These are phyloP conservation scores for Erodium texanum DNA, from an alignment of 441 rosid species.

Conservation along the genomic window DNA sequence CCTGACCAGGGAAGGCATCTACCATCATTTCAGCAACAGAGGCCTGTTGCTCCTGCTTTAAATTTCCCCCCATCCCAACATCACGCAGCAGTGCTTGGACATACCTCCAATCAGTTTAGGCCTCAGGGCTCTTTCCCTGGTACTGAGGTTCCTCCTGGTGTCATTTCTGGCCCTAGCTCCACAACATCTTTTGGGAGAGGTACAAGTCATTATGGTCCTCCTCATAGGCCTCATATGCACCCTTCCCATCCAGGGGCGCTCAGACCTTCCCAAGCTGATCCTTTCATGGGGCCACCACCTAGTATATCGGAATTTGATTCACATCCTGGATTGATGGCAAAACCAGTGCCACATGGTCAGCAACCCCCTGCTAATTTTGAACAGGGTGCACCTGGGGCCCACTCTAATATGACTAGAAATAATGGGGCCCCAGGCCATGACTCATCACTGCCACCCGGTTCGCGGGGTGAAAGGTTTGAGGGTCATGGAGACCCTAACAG, in stretches of 20 bases:
- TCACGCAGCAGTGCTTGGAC: constrained; percentile 29
- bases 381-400: constrained; percentile 22
- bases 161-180: constrained; percentile 23
- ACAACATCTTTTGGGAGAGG: constrained; percentile 33
- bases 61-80: constrained; percentile 32
- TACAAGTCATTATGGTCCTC: constrained; percentile 25
- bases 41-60: constrained; percentile 33
- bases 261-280: constrained; percentile 21
- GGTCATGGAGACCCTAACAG: constrained; percentile 31
- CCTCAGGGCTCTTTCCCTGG: constrained; percentile 29
- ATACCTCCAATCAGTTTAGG: constrained; percentile 30
- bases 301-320: constrained; percentile 17
- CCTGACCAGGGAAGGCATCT: constrained; percentile 25
- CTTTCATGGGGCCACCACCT: constrained; percentile 16
- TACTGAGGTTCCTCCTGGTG: constrained; percentile 28
- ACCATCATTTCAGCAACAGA: constrained; percentile 32
- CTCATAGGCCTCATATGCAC: constrained; percentile 26
- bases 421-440: constrained; percentile 30
- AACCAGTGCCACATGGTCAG: constrained; percentile 20
- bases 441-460: constrained; percentile 21
- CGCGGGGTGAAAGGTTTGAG: constrained; percentile 30
- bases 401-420: constrained; percentile 27
- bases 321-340: constrained; percentile 17
- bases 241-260: constrained; percentile 19
- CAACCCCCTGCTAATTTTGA: constrained; percentile 21